A percentile compares a stretch with the other conserved stretches of the same genome.
Conservation (phyloP, 2,329 filamentous ascomycete species). For the Pseudomassariella vexata region DNA sequence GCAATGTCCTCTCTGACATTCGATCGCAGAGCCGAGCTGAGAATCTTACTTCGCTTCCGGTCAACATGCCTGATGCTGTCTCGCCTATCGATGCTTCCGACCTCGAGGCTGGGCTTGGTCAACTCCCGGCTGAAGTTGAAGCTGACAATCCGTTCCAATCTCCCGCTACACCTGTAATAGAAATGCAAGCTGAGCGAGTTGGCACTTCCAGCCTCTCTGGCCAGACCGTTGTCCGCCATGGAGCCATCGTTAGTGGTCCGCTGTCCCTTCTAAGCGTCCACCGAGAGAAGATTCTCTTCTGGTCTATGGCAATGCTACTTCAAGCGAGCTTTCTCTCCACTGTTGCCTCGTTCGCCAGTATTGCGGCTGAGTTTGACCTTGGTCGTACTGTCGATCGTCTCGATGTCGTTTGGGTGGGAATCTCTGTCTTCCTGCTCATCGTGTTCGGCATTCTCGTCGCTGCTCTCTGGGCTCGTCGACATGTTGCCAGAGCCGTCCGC, state of each 20-base stretch:
- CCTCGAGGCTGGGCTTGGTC: neutral
- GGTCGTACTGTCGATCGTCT: too few relatives aligned
- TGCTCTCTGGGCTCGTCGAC: neutral
- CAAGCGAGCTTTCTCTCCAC: neutral
- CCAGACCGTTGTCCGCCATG: too few relatives aligned
- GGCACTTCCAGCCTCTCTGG: neutral
- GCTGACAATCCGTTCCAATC: slow-evolving; percentile 1
- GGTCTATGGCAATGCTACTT: neutral
- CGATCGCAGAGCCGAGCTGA: neutral
- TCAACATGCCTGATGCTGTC: neutral
- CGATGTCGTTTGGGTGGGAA: neutral
- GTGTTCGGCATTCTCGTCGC: neutral
- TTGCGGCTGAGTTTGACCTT: neutral
- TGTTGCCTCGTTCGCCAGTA: neutral
- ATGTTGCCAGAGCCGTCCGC: neutral
- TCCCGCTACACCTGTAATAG: neutral
- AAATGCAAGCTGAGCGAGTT: neutral
- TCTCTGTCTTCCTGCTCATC: neutral
- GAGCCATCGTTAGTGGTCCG: too few relatives aligned
- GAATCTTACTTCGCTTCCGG: slow-evolving; percentile 3
- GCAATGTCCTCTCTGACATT: slow-evolving; percentile 1
- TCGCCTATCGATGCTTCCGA: slow-evolving; percentile 1
- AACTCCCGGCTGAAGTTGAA: neutral
- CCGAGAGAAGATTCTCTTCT: neutral
- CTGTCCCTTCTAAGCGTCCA: neutral